These are phyloP conservation scores for Bipolaris oryzae DNA, from an alignment of 2,329 filamentous ascomycete species.

Conservation along the genomic window DNA sequence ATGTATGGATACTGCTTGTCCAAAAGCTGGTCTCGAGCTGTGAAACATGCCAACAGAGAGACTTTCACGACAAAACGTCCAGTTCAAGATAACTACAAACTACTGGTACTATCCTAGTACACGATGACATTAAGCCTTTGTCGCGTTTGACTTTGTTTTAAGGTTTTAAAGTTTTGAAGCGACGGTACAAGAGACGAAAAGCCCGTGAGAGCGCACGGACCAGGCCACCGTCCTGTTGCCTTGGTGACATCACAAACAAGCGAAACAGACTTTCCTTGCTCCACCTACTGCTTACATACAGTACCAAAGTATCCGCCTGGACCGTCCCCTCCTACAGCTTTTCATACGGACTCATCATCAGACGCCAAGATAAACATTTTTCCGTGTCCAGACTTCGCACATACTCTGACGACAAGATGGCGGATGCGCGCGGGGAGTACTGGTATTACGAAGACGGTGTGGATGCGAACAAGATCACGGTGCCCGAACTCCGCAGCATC, in stretches of 20 bases:
- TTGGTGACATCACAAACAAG: constrained; percentile 34
- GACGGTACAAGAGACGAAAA: neutral
- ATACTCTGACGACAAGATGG: constrained; percentile 26
- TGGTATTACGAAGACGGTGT: constrained; percentile 84
- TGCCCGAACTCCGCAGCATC: constrained; percentile 87
- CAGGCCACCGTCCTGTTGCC: constrained; percentile 19
- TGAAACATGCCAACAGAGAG: no score
- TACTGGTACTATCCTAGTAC: neutral
- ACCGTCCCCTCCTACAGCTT: neutral
- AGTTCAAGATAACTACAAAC: neutral
- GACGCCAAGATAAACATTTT: neutral
- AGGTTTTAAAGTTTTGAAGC: neutral
- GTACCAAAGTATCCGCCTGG: constrained; percentile 5
- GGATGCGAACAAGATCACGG: constrained; percentile 80
- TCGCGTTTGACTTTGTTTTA: neutral
- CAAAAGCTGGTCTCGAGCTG: neutral
- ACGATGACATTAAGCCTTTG: neutral
- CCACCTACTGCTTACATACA: constrained; percentile 5
- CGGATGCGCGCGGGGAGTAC: constrained; percentile 45
- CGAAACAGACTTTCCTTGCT: constrained; percentile 19
- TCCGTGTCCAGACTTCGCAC: neutral
- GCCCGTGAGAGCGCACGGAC: neutral
- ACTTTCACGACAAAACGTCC: no score
- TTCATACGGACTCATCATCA: neutral
- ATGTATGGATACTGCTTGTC: neutral